Conservation (phyloP, 2,329 filamentous ascomycete species). For the Fusarium sp. region DNA sequence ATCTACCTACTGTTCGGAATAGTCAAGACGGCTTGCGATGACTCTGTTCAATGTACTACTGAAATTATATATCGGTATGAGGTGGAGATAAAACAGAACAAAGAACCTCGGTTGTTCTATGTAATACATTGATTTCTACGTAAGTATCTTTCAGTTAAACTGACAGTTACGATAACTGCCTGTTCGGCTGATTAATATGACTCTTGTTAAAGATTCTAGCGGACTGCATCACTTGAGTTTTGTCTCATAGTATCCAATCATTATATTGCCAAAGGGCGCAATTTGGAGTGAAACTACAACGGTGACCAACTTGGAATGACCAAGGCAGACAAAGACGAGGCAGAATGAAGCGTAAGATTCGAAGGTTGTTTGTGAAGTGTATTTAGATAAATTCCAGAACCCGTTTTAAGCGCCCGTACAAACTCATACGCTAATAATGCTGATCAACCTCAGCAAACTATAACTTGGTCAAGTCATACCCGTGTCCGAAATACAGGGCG, state of each 20-base stretch:
- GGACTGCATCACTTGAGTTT: no score
- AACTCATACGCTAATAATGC: constrained; percentile 15
- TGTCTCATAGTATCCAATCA: not conserved
- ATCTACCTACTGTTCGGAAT: no score
- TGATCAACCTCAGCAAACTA: constrained; percentile 9
- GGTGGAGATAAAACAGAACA: no score
- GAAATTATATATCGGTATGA: no score
- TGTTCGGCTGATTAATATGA: no score
- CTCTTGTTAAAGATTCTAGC: no score
- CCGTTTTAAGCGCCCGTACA: constrained; percentile 10
- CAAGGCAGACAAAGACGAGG: not conserved
- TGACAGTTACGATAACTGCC: no score
- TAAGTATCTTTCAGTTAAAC: no score
- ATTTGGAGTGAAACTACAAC: not conserved
- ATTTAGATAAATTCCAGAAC: constrained; percentile 1
- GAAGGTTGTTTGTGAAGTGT: not conserved
- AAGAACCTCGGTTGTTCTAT: no score
- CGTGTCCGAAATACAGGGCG: not conserved
- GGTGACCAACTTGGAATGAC: not conserved
- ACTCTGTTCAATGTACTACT: no score
- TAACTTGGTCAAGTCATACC: constrained; percentile 30
- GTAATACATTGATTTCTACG: no score
- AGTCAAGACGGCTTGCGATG: no score
- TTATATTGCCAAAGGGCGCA: not conserved
- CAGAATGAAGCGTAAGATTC: not conserved